A percentile compares a stretch with the other conserved stretches of the same genome.
Evolutionary conservation across 345 rosid genomes (phyloP).

Genomic region (Carallia pectinifolia): DNA sequence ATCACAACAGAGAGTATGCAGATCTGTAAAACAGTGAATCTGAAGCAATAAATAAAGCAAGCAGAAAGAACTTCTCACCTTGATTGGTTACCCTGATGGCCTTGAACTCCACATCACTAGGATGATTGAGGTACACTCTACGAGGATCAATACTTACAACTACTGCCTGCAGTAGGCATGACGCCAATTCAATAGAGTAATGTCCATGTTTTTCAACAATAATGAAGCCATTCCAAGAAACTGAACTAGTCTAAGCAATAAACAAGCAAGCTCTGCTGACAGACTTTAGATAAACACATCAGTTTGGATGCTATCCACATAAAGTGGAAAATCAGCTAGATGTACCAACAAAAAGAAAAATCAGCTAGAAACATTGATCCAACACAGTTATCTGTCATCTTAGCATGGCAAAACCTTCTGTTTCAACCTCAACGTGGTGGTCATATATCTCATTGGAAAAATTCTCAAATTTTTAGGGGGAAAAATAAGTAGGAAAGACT

Average conservation of each 20-base stretch:
- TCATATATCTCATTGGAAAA: no score
- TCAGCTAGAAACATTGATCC: no score
- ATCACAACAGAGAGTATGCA: neutral
- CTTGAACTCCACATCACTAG: constrained; percentile 73
- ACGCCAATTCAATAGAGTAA: neutral
- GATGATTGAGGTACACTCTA: constrained; percentile 66
- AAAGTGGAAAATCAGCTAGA: no score
- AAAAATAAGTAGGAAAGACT: no score
- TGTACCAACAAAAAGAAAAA: no score
- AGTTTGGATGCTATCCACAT: no score
- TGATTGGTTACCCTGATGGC: constrained; percentile 55
- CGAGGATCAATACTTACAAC: constrained; percentile 98
- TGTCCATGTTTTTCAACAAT: neutral
- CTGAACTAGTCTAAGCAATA: neutral
- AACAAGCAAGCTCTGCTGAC: neutral
- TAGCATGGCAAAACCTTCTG: no score
- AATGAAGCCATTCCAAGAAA: neutral
- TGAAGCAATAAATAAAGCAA: neutral
- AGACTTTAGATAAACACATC: neutral
- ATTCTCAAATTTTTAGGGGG: no score
- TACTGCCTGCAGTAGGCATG: constrained; percentile 68
- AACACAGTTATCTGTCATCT: no score
- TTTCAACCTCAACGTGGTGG: no score
- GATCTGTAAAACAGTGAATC: neutral
- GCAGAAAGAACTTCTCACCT: constrained; percentile 42